Base-by-base conservation (phyloP, 148 eudicot species). In the Nepenthes mirabilis region DNA sequence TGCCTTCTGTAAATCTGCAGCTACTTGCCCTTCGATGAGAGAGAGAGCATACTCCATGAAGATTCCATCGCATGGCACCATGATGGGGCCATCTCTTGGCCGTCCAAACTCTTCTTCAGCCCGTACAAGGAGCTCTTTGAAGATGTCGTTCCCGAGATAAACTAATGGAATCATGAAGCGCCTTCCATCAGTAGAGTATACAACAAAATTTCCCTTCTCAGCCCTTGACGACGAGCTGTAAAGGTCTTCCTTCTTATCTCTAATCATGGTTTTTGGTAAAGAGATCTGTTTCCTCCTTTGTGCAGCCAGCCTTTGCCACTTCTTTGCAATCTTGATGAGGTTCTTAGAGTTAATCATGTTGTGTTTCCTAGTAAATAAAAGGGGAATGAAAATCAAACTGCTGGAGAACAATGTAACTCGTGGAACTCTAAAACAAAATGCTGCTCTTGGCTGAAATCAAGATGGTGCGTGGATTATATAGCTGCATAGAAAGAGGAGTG, bases 101-200 rank as follows among this genome's bases (percentile, higher is more conserved):
- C 65, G 56, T 14, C 83, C 83, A 60, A 60, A 79, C 62, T 76
- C 81, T 64, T 78, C 89, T 55, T 70, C 76, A 0, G 83, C 74
- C 57, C 73, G 74, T 23, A 49, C 67, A 36, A 81, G 66, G 47
- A 84, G 75, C 61, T 79, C 73, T 47, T 59, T 71, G 49, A 84
- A 51, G 8, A 72, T 49, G 8, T 52, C 51, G 36, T 43, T 72
- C 43, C 71, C 50, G 2, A 49, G 55, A 14, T 49, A 61, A 4
- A 0, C 56, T 10, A 64, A 35, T 11, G 60, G 60, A 37, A 72
- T 62, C 64, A 51, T 62, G 36, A 67, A 66, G 12, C 76, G 76
- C 23, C 40, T 72, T 58, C 11, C 58, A 48, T 72, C 76, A 2
- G 9, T 60, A 13, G 68, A 54, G 58, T 72, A 72, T 14, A 63